Evolutionary conservation across 2,329 filamentous ascomycete genomes (phyloP).

Genomic region (Teratosphaeria zuluensis): DNA sequence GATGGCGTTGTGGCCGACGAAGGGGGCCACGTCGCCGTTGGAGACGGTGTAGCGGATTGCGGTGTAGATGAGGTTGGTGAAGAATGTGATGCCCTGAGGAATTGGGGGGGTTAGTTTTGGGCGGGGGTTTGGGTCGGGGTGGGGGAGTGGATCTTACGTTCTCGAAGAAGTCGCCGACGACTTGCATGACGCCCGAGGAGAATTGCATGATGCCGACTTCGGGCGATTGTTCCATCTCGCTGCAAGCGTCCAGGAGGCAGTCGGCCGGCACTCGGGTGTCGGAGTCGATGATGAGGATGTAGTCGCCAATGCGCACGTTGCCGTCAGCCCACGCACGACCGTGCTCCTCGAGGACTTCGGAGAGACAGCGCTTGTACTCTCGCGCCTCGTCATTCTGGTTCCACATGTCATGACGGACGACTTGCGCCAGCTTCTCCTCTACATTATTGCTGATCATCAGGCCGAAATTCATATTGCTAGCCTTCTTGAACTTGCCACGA

Average conservation of each 20-base stretch:
- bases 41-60: conserved; percentile 62
- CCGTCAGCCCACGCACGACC: conserved; percentile 50
- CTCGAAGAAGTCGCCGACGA: conserved; percentile 63
- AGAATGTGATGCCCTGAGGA: conserved; percentile 53
- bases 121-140: not conserved
- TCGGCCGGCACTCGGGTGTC: conserved; percentile 60
- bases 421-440: conserved; percentile 45
- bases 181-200: conserved; percentile 67
- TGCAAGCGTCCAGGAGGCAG: conserved; percentile 59
- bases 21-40: conserved; percentile 63
- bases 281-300: conserved; percentile 59
- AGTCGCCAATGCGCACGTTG: conserved; percentile 52
- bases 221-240: conserved; percentile 60
- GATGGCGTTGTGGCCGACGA: conserved; percentile 70
- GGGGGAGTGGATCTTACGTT: conserved; percentile 40
- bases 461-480: conserved; percentile 61
- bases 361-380: conserved; percentile 42
- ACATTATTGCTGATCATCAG: conserved; percentile 52
- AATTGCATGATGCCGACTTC: conserved; percentile 65
- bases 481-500: conserved; percentile 60
- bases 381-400: conserved; percentile 29
- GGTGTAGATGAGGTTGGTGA: conserved; percentile 69
- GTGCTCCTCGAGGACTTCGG: conserved; percentile 44
- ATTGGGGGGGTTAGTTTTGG: not conserved
- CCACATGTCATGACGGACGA: conserved; percentile 29